Base-by-base conservation (phyloP, 257 asterid genomes). In the Thymus mandschuricus region DNA sequence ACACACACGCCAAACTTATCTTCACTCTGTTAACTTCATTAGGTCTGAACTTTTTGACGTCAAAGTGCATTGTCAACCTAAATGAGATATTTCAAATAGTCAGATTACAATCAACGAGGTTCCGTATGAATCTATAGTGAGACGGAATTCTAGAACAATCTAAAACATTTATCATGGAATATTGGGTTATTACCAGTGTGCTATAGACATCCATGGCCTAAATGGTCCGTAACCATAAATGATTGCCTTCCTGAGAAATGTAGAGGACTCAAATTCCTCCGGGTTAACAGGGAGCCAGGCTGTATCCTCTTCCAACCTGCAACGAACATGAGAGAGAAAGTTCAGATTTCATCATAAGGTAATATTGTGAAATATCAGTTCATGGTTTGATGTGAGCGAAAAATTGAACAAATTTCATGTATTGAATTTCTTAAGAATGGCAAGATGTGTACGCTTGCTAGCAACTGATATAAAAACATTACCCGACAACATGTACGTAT, bases 281-380 rank as follows among this genome's bases (percentile, higher is more conserved):
- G 29, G 73, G 64, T 67, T 44, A 56, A 95, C 82, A 66, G 98
- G 98, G 66, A 81, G 88, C 99, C 98, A 92, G 62, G 97, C 99
- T 30, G 98, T 95, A 78, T 95, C 99, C 83, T 92, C 96, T 31
- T 70, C 69, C 89, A 95, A 81, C 98, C 99, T 94, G 85, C 67
- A 60, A 74, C 54, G 63, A 27, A 68, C 68, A 60, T 10, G 49
- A 57, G 73, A 73, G 72, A 66, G 34, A 64, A 45, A 3, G 58
- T 50, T 43, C 46, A 67, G 50, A 10, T 15, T 68, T 62, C 54
- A n/a, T 68, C 40, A 62, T 43, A 65, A 15, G 34, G 49, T 64
- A 8, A 69, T 55, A 31, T 62, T 28, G 11, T 3, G 6, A 43
- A 62, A 45, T 46, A 41, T 31, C 27, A 41, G 27, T 44, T 31